Conservation (phyloP, 1,139 yeast species). For the Nakaseomyces nivariensis region DNA sequence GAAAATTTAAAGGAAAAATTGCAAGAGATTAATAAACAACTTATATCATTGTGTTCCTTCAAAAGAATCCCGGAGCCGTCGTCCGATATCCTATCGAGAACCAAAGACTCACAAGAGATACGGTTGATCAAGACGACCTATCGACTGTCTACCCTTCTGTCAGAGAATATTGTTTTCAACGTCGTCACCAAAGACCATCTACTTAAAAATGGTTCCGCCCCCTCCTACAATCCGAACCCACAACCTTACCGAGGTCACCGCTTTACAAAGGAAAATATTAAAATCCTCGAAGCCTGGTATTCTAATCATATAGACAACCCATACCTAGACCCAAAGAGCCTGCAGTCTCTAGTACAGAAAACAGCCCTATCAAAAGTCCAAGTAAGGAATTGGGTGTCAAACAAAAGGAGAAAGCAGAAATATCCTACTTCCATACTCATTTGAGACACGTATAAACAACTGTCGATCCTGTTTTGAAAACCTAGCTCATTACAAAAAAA, state of each 20-base stretch:
- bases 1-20: conserved; percentile 6
- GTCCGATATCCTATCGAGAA: conserved; percentile 3
- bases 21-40: too few species aligned
- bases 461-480: too few species aligned
- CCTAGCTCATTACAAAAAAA: too few species aligned
- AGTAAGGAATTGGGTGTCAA: conserved; percentile 22
- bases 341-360: conserved; percentile 7
- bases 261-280: conserved; percentile 12
- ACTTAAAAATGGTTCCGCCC: conserved; percentile 1
- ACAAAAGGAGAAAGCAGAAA: conserved; percentile 21
- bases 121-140: conserved; percentile 3
- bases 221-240: conserved; percentile 58
- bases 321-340: conserved; percentile 13
- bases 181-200: conserved; percentile 5
- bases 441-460: too few species aligned
- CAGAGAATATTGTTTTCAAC: conserved; percentile 3
- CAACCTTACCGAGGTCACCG: conserved; percentile 12
- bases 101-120: conserved; percentile 2
- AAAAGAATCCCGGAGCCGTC: conserved; percentile 2
- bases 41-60: too few species aligned
- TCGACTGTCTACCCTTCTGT: conserved; percentile 3
- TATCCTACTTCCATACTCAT: too few species aligned
- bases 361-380: conserved; percentile 16
- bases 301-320: conserved; percentile 12
- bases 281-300: conserved; percentile 17